Percentiles rank a stretch among this genome's conserved stretches.
Conservation (phyloP, 805 yeast species). For the Myxozyma melibiosi region DNA sequence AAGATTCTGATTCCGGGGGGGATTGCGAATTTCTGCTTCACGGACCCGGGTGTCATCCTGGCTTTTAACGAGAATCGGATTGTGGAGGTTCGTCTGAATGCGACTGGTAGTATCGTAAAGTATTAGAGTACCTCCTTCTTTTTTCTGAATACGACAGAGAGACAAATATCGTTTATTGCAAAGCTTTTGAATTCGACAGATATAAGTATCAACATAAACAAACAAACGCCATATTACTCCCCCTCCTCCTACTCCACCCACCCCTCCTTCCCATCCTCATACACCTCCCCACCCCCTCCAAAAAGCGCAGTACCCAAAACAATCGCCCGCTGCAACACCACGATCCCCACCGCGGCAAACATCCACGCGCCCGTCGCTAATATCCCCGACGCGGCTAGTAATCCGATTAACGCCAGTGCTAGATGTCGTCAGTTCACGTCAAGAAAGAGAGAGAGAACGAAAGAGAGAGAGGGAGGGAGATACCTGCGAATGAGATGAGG, state of each 20-base stretch:
- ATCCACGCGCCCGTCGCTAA: conserved; percentile 15
- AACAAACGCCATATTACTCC: too few species aligned
- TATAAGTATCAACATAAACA: not conserved
- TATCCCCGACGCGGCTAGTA: conserved; percentile 1
- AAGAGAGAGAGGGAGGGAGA: too few species aligned
- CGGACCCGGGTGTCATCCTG: conserved; percentile 36
- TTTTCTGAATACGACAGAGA: too few species aligned
- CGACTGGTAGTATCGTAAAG: conserved; percentile 28
- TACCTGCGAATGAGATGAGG: not conserved
- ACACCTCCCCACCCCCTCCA: not conserved
- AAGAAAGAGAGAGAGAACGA: too few species aligned
- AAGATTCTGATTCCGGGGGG: conserved; percentile 37
- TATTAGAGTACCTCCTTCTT: too few species aligned
- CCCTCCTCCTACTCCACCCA: not conserved
- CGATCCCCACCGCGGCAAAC: conserved; percentile 10
- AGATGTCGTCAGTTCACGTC: not conserved
- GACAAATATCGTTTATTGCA: too few species aligned
- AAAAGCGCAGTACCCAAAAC: not conserved
- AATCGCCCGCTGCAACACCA: not conserved
- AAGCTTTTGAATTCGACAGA: not conserved
- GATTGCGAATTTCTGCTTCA: conserved; percentile 38
- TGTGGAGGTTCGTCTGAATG: conserved; percentile 29
- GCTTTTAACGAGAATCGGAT: conserved; percentile 36
- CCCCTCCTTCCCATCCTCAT: not conserved
- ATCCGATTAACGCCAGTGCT: conserved; percentile 6